Evolutionary conservation across 768 basidiomycete species (phyloP).

Genomic region (Russula olivacea): DNA sequence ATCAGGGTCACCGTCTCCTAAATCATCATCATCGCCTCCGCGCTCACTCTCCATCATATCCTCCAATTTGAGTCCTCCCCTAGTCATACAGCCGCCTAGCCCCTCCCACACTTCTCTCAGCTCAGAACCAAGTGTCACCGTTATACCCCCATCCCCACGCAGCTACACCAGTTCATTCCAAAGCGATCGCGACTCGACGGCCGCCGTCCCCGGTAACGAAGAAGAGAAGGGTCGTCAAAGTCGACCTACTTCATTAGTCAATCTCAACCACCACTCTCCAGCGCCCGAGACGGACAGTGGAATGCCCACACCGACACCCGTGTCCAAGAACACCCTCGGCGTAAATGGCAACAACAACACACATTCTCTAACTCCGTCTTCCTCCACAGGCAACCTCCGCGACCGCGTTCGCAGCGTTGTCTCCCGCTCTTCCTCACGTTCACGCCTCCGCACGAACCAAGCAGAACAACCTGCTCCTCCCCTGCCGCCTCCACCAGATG

Average conservation of each 20-base stretch:
- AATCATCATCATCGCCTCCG: background rate
- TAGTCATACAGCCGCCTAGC: background rate
- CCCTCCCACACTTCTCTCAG: constrained; percentile 24
- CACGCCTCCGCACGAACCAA: constrained; percentile 6
- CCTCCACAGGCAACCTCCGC: constrained; percentile 23
- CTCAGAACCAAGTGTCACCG: constrained; percentile 31
- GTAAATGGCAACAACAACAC: background rate
- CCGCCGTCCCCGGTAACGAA: background rate
- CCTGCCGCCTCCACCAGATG: background rate
- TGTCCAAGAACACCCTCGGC: constrained; percentile 1
- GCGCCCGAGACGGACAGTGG: background rate
- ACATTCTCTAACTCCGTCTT: constrained; percentile 18
- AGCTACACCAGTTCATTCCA: constrained; percentile 25
- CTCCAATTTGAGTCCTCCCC: background rate
- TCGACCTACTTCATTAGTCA: constrained; percentile 16
- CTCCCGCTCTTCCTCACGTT: constrained; percentile 19
- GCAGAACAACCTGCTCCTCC: background rate
- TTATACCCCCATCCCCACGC: constrained; percentile 33
- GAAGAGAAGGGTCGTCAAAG: constrained; percentile 16
- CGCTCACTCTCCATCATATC: background rate
- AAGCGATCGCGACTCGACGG: constrained; percentile 18
- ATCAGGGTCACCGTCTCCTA: background rate
- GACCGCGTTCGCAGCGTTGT: constrained; percentile 20
- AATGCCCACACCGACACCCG: constrained; percentile 22
- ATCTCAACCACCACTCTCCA: constrained; percentile 17